Evolutionary conservation across 2,329 filamentous ascomycete genomes (phyloP).

Genomic region (Penicillium vulpinum): DNA sequence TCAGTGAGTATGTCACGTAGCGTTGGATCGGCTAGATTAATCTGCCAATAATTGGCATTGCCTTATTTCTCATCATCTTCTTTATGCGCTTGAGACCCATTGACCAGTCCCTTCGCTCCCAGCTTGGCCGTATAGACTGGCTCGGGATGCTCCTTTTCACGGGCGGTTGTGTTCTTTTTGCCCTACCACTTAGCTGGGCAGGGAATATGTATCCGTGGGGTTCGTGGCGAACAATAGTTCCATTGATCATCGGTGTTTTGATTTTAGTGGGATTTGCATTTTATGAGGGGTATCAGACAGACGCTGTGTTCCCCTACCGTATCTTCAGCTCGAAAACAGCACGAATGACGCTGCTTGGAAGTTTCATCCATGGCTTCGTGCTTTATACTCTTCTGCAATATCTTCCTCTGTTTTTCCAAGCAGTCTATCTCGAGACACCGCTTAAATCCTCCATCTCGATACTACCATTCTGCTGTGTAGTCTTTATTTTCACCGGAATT

Average conservation of each 20-base stretch:
- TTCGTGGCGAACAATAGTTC: conserved; percentile 60
- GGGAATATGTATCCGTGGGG: conserved; percentile 64
- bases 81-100: conserved; percentile 16
- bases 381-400: conserved; percentile 55
- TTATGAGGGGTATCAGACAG: conserved; percentile 53
- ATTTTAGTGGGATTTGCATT: conserved; percentile 54
- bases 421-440: conserved; percentile 53
- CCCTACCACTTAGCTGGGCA: conserved; percentile 63
- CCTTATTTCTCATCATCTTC: background rate
- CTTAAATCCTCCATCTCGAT: conserved; percentile 9
- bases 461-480: background rate
- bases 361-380: conserved; percentile 55
- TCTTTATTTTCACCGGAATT: background rate
- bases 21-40: conserved; percentile 11
- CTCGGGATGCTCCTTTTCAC: conserved; percentile 61
- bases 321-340: conserved; percentile 45
- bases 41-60: conserved; percentile 1
- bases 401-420: conserved; percentile 44
- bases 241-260: conserved; percentile 56
- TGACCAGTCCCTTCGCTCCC: conserved; percentile 46
- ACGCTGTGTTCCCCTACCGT: conserved; percentile 49
- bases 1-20: conserved; percentile 9
- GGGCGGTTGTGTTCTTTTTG: conserved; percentile 55
- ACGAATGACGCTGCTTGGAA: conserved; percentile 53
- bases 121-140: conserved; percentile 61